Base-by-base conservation (phyloP, 169 alveolate species). In the Eimeria acervulina region DNA sequence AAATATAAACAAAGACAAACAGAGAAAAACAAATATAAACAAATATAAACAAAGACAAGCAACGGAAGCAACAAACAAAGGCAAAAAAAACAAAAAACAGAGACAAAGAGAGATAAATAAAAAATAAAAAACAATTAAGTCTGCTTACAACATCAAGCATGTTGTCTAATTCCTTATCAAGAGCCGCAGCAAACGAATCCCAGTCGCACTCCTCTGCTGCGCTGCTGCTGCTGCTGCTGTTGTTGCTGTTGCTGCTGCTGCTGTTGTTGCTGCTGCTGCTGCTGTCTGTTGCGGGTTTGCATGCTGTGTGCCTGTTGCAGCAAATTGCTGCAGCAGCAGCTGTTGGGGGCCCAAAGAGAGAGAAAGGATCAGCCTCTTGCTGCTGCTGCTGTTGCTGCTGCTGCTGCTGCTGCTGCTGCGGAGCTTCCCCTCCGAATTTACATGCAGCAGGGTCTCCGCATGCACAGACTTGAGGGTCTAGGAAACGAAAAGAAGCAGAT, bases 401-500 rank as follows among this genome's bases (percentile, higher is more conserved):
- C 38, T 68, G 15, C 47, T 38, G 44, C 85, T 74, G 44, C 52
- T 74, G 85, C 26, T 33, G 85, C 52, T 28, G 85, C 85, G 42
- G 59, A 44, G 52, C 55, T 52, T 38, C 85, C 59, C 85, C 85
- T 17, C 85, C 85, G 26, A 74, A 74, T n/a, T 28, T 74, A 52
- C 85, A 74, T 21, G 59, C 13, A 38, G 59, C 28, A 38, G 52
- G 28, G 33, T 74, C 85, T 36, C 59, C 44, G 47, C 85, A 74
- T 17, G 38, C 38, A 52, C 85, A 74, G 15, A 52, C 59, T 1
- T 44, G 21, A 15, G 28, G 21, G 15, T 74, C 85, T 19, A 74
- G 15, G 52, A 74, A 74, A n/a, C 55, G 85, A 74, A 74, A 74
- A 31, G 55, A 15, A 19, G 28, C 85, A n/a, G 85, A 44, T 15